These are phyloP conservation scores for Cicer pinnatifidum DNA, from an alignment of 306 rosid genomes.

Conservation along the genomic window DNA sequence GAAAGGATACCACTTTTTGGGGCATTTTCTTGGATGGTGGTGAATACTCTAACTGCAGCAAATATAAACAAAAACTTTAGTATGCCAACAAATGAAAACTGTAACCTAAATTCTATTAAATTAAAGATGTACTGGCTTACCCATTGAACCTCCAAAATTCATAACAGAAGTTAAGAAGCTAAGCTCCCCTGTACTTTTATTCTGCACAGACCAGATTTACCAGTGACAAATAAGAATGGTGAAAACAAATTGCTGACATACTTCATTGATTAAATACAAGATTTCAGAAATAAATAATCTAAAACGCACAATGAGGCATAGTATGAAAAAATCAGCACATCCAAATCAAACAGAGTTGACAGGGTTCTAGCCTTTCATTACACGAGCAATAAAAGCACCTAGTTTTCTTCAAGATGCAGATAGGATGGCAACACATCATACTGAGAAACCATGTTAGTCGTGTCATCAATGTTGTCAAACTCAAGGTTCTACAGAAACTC, in stretches of 20 bases:
- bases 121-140: slow-evolving; percentile 54
- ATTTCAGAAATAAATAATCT: background rate
- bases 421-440: slow-evolving; percentile 27
- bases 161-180: slow-evolving; percentile 91
- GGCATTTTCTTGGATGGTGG: slow-evolving; percentile 88
- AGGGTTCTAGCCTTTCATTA: slow-evolving; percentile 23
- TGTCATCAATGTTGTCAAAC: background rate
- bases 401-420: slow-evolving; percentile 35
- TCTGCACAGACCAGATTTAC: slow-evolving; percentile 62
- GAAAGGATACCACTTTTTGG: slow-evolving; percentile 83
- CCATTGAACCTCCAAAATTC: slow-evolving; percentile 91
- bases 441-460: slow-evolving; percentile 26
- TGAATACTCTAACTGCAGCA: slow-evolving; percentile 89
- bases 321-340: slow-evolving; percentile 34
- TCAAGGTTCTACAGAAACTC: background rate
- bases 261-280: slow-evolving; percentile 32
- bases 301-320: slow-evolving; percentile 27
- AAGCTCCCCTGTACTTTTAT: slow-evolving; percentile 94
- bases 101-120: slow-evolving; percentile 22
- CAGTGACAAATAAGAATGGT: slow-evolving; percentile 35
- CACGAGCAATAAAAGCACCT: slow-evolving; percentile 27
- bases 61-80: slow-evolving; percentile 25
- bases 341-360: slow-evolving; percentile 35
- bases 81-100: slow-evolving; percentile 26
- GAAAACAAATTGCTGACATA: slow-evolving; percentile 38